Evolutionary conservation across 2,329 filamentous ascomycete genomes (phyloP).

Genomic region (Dryadomyces quercivorus): DNA sequence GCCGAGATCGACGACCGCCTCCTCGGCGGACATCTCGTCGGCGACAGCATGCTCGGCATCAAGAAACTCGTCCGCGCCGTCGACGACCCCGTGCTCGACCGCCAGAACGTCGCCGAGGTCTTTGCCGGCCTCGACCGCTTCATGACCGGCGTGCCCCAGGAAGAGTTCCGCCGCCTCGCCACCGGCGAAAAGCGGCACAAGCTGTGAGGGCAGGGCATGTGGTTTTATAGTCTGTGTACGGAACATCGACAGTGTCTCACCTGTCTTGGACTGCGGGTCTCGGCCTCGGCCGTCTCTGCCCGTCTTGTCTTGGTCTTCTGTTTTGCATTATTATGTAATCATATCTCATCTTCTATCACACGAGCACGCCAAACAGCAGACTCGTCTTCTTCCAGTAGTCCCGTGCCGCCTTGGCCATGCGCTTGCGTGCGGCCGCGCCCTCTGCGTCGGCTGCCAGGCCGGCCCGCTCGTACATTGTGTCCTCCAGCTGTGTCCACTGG

Average conservation of each 20-base stretch:
- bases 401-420: constrained; percentile 48
- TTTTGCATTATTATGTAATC: constrained; percentile 5
- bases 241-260: too few relatives aligned
- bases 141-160: constrained; percentile 66
- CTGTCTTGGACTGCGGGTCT: not conserved
- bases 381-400: constrained; percentile 79
- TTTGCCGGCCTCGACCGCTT: constrained; percentile 79
- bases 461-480: constrained; percentile 29
- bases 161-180: constrained; percentile 78
- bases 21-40: constrained; percentile 66
- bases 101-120: constrained; percentile 71
- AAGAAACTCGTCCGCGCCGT: constrained; percentile 72
- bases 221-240: too few relatives aligned
- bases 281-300: too few relatives aligned
- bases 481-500: constrained; percentile 24
- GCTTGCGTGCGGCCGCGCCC: constrained; percentile 31
- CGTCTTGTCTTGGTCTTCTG: too few relatives aligned
- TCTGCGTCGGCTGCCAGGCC: constrained; percentile 21
- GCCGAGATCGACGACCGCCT: constrained; percentile 64
- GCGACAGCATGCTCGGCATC: constrained; percentile 67
- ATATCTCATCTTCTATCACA: constrained; percentile 18
- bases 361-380: constrained; percentile 68
- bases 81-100: constrained; percentile 59
- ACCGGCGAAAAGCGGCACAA: constrained; percentile 91
- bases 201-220: constrained; percentile 46